Conservation (phyloP, 1,284 basidiomycete genomes). For the Tilletia caries region DNA sequence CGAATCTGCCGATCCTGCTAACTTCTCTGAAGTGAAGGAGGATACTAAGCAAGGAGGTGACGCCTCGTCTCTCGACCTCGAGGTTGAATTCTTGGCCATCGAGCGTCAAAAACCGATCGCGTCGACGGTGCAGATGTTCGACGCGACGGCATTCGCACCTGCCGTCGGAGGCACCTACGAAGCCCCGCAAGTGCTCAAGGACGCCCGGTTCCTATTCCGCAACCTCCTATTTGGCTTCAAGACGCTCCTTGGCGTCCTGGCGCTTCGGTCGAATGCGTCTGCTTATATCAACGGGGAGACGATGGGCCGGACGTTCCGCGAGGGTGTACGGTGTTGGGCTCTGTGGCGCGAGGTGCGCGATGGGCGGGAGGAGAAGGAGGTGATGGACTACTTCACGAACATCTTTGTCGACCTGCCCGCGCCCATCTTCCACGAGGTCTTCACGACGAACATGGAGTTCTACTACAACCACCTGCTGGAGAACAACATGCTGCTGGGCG, state of each 20-base stretch:
- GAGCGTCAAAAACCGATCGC: constrained; percentile 57
- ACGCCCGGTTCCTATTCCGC: constrained; percentile 76
- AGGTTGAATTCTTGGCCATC: constrained; percentile 42
- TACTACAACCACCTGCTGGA: constrained; percentile 53
- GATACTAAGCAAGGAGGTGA: constrained; percentile 44
- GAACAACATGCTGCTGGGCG: constrained; percentile 75
- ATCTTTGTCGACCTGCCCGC: constrained; percentile 56
- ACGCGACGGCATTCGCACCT: constrained; percentile 25
- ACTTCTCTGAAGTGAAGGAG: too few species aligned
- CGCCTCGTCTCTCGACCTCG: constrained; percentile 20
- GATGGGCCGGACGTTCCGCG: constrained; percentile 81
- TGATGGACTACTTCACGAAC: constrained; percentile 75
- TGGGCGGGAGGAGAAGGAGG: constrained; percentile 75
- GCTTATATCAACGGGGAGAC: constrained; percentile 66
- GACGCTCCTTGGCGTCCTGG: constrained; percentile 72
- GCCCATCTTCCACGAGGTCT: constrained; percentile 50
- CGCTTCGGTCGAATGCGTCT: constrained; percentile 60
- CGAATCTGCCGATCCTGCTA: not conserved
- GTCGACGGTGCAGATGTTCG: constrained; percentile 53
- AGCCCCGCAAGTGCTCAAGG: constrained; percentile 53
- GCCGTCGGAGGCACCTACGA: not conserved
- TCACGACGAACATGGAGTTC: constrained; percentile 44
- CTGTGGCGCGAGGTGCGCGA: constrained; percentile 67
- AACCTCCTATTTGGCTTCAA: constrained; percentile 88
- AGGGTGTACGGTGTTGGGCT: constrained; percentile 77